A percentile compares a stretch with the other conserved stretches of the same genome.
Conservation (phyloP, 148 eudicot species). For the Spergularia bocconei region DNA sequence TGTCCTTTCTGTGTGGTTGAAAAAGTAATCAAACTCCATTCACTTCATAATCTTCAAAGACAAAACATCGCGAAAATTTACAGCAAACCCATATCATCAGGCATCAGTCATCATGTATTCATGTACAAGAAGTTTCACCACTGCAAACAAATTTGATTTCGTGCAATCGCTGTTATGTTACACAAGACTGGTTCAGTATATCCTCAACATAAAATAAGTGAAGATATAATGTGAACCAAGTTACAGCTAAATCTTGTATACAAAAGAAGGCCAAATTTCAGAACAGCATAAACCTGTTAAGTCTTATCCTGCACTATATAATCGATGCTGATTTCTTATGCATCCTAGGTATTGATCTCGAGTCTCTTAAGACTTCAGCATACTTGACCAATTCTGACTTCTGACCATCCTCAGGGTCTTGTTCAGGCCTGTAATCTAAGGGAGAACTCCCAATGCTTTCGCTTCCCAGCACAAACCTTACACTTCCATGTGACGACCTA, state of each 20-base stretch:
- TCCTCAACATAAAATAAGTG: constrained; percentile 23
- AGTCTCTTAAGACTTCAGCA: constrained; percentile 58
- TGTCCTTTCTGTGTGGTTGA: no score
- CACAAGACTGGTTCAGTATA: constrained; percentile 9
- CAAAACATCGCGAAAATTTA: neutral
- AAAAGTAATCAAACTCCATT: no score
- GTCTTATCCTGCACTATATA: constrained; percentile 18
- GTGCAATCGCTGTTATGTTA: neutral
- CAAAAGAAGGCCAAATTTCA: neutral
- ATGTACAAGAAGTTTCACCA: neutral
- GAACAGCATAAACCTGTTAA: neutral
- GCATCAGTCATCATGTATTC: neutral
- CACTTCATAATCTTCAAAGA: no score
- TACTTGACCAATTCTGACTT: constrained; percentile 57
- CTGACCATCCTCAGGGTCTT: constrained; percentile 23
- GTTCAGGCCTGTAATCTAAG: constrained; percentile 21
- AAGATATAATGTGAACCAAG: constrained; percentile 13
- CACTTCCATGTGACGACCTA: constrained; percentile 18
- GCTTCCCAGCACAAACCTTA: constrained; percentile 24
- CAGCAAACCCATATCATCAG: neutral
- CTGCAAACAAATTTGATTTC: constrained; percentile 10
- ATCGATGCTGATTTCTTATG: constrained; percentile 43
- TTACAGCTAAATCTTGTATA: neutral
- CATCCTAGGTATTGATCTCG: constrained; percentile 27
- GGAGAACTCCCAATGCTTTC: constrained; percentile 21